Base-by-base conservation (phyloP, 495 filamentous ascomycete species). In the Neurospora tetraspora region DNA sequence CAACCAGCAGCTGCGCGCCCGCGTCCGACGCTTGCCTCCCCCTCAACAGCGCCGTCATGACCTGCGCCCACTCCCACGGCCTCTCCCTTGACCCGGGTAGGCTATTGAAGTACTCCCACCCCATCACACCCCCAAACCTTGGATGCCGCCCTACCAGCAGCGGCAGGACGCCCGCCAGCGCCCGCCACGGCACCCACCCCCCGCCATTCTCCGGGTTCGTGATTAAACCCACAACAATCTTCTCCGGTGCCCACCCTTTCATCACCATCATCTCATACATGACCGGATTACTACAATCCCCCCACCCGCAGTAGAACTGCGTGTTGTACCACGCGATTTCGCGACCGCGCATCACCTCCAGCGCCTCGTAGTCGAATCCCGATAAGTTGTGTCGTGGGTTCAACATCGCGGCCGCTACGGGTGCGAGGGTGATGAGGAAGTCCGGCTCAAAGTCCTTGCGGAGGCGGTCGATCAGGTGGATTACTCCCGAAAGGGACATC, bases 281-380 rank as follows among this genome's bases (percentile, higher is more conserved):
- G 83, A 86, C 83, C 36, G 92, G 85, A 43, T 85, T 87, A 34
- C 76, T 73, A 14, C 80, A 82, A 72, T 84, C 77, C 36, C 93
- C 93, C 92, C 92, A 97, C 5, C 92, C 92, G 80, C 90, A 93
- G 81, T 97, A 97, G 80, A 96, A 95, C 78, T 96, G 91, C 20
- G 89, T 83, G 75, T 97, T 95, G 79, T 97, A 97, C 90, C 91
- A 96, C 43, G 83, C 85, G 70, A 95, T 91, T 74, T 90, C 86
- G 11, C 80, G 76, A 5, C 91, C 91, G 9, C 90, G 84, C 81
- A 86, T 84, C 27, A 84, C 82, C 79, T 96, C 93, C 34, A 96
- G 84, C 69, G 86, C 85, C 23, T 87, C 84, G 81, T 96, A 95
- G 75, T 88, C 86, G 77, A 96, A 96, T 0, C 93, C 93, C 36